Evolutionary conservation across 1,139 yeast genomes (phyloP), one percentile per base, ranked within the genome.

Genomic region (Yamadazyma epiphylla): DNA sequence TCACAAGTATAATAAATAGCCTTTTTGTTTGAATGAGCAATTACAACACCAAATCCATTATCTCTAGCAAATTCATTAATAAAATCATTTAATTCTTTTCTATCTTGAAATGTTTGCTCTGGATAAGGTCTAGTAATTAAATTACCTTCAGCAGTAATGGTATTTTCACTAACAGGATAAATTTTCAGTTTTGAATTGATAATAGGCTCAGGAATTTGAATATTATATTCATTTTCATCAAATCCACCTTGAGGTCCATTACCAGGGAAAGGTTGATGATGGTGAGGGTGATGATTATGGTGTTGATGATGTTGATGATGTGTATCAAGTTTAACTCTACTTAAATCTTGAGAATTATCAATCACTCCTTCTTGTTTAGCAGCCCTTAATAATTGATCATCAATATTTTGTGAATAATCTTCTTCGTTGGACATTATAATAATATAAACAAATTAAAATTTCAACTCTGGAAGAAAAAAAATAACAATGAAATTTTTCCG

Each of bases 1-100:
- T 74, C 80, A 49, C 80, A 74, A n/a, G 79, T 74, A 49, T 72
- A 74, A 49, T 74, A 74, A 37, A 74, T 74, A 24, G 80, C 80
- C 49, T 74, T 74, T 38, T 65, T 68, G 49, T 74, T 74, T 15
- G 77, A 70, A 50, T 74, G 79, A 22, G 79, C 77, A 51, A 74
- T 74, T 16, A 74, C 79, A 26, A 74, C 75, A 3, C 79, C 79
- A 53, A 74, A 74, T 24, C 77, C 79, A 47, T 74, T 72, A 44
- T 71, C 77, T 29, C 75, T 58, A 15, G 79, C 78, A 55, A 73
- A 74, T 38, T 73, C 79, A 35, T 64, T 68, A 34, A 74, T 74
- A 41, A 72, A 74, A 32, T 72, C 77, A 42, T 72, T 73, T 43
- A 74, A 59, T 31, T 69, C 76, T 19, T 68, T 71, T 25, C 77